A percentile compares a stretch with the other conserved stretches of the same genome.
Evolutionary conservation across 1,284 basidiomycete genomes (phyloP).

Genomic region (Phylloporus sp.): DNA sequence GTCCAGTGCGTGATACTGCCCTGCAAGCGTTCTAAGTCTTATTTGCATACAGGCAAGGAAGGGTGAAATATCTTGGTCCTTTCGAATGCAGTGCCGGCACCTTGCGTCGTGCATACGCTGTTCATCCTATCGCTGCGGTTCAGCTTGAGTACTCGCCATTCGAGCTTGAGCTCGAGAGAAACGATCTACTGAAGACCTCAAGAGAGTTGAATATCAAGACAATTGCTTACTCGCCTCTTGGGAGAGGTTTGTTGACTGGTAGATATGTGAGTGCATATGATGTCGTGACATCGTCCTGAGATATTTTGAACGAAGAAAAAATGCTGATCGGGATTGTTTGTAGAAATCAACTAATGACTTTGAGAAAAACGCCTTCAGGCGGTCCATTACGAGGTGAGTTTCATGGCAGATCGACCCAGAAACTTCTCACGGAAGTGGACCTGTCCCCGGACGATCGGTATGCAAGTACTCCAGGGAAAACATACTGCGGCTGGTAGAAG

Average conservation of each 20-base stretch:
- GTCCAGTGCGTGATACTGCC: slow-evolving; percentile 36
- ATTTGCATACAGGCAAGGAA: slow-evolving; percentile 41
- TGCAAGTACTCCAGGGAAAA: slow-evolving; percentile 41
- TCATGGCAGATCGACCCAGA: no score
- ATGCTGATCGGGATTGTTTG: not conserved
- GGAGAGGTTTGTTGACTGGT: slow-evolving; percentile 54
- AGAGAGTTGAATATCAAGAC: slow-evolving; percentile 43
- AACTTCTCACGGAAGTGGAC: no score
- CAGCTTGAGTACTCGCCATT: slow-evolving; percentile 57
- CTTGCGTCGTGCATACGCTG: slow-evolving; percentile 52
- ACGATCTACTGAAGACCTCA: slow-evolving; percentile 36
- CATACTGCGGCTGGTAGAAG: slow-evolving; percentile 50
- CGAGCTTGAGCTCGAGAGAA: slow-evolving; percentile 43
- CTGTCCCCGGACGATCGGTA: no score
- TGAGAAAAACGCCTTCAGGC: slow-evolving; percentile 46
- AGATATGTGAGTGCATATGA: slow-evolving; percentile 38
- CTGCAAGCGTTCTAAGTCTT: not conserved
- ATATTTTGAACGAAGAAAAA: no score
- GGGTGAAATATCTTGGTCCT: slow-evolving; percentile 52
- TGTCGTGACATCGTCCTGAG: not conserved
- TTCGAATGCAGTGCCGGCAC: slow-evolving; percentile 55
- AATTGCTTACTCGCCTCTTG: slow-evolving; percentile 54
- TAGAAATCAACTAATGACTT: slow-evolving; percentile 51
- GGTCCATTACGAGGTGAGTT: slow-evolving; percentile 28
- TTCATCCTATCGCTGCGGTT: slow-evolving; percentile 51